Evolutionary conservation across 495 filamentous ascomycete species (phyloP).

Genomic region (Parachaetomium inaequale): DNA sequence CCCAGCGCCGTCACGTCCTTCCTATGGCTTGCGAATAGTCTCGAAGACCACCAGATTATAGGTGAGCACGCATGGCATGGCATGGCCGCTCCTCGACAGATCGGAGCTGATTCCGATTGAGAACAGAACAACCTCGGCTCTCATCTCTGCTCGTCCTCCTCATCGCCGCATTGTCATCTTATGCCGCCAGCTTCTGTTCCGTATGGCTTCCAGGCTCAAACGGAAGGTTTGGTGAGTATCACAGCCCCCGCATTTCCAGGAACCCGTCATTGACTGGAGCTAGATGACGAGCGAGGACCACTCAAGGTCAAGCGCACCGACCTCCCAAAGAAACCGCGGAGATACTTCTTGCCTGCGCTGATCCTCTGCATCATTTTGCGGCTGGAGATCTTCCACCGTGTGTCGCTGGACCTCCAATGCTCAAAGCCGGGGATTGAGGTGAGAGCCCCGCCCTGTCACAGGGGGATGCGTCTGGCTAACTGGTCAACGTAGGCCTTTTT

Average conservation of each 20-base stretch:
- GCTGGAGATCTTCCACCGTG: slow-evolving; percentile 40
- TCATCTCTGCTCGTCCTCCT: slow-evolving; percentile 38
- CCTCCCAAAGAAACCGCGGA: slow-evolving; percentile 42
- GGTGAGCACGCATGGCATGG: slow-evolving; percentile 24
- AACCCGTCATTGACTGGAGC: neutral
- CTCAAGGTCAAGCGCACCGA: slow-evolving; percentile 31
- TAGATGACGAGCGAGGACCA: slow-evolving; percentile 38
- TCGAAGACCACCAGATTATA: slow-evolving; percentile 46
- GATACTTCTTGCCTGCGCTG: slow-evolving; percentile 40
- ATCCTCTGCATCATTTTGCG: slow-evolving; percentile 41
- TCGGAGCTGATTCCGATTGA: neutral
- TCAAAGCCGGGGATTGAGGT: slow-evolving; percentile 44
- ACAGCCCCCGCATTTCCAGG: neutral
- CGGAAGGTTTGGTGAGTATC: slow-evolving; percentile 41
- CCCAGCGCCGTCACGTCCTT: slow-evolving; percentile 44
- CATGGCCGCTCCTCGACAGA: no score
- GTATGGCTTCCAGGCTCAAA: slow-evolving; percentile 45
- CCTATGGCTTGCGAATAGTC: slow-evolving; percentile 41
- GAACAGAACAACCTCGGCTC: slow-evolving; percentile 42
- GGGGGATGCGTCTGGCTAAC: neutral
- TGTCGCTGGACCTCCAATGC: slow-evolving; percentile 40
- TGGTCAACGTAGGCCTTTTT: slow-evolving; percentile 37
- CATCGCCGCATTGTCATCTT: slow-evolving; percentile 36
- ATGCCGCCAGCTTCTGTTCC: slow-evolving; percentile 39
- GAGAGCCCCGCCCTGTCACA: neutral